Percentiles rank a stretch among this genome's conserved stretches.
Evolutionary conservation across 1,139 yeast species (phyloP).

Genomic region (Nakaseomyces glabratus): DNA sequence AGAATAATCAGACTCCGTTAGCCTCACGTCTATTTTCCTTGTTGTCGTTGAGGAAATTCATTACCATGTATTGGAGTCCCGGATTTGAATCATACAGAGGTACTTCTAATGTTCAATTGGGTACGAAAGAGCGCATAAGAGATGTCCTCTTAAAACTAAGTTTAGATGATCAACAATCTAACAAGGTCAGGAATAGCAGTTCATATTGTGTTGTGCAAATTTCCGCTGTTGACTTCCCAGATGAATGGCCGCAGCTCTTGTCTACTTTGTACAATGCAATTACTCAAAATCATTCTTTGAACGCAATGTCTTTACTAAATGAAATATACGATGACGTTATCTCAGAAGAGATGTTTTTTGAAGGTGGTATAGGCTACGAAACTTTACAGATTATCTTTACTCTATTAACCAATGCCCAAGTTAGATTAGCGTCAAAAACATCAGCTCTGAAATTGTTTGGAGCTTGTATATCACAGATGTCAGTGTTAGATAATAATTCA

Average conservation of each 20-base stretch:
- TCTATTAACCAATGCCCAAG: conserved; percentile 32
- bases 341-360: conserved; percentile 79
- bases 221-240: conserved; percentile 87
- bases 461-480: conserved; percentile 44
- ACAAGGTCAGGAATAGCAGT: conserved; percentile 60
- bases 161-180: conserved; percentile 37
- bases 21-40: conserved; percentile 54
- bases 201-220: conserved; percentile 76
- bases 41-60: conserved; percentile 57
- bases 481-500: conserved; percentile 41
- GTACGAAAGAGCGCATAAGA: conserved; percentile 38
- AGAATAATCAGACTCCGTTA: conserved; percentile 11
- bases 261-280: conserved; percentile 38
- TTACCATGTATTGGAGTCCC: conserved; percentile 75
- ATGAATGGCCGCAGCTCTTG: conserved; percentile 82
- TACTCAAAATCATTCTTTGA: conserved; percentile 38
- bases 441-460: conserved; percentile 46
- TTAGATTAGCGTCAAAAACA: conserved; percentile 37
- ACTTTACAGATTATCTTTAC: conserved; percentile 40
- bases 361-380: conserved; percentile 52
- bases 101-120: conserved; percentile 45
- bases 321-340: conserved; percentile 82
- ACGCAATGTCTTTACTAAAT: conserved; percentile 61
- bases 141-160: conserved; percentile 43
- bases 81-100: conserved; percentile 74